These are phyloP conservation scores for Aspergillus felis DNA, from an alignment of 2,329 filamentous ascomycete genomes.

Conservation along the genomic window DNA sequence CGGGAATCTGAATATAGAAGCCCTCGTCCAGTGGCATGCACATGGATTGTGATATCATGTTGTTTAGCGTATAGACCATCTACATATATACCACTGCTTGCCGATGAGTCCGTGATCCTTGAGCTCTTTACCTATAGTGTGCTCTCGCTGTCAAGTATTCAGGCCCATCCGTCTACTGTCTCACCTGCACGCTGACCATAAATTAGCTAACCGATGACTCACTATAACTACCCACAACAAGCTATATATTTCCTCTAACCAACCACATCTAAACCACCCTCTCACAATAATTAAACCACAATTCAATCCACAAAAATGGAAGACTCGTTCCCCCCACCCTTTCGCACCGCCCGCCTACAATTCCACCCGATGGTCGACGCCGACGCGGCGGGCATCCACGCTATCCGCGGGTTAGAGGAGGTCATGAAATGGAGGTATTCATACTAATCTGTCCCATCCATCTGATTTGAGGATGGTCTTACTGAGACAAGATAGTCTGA, in stretches of 20 bases:
- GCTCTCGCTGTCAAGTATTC: background rate
- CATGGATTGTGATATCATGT: background rate
- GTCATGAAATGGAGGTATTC: constrained; percentile 14
- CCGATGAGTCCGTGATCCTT: background rate
- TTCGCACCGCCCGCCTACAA: constrained; percentile 5
- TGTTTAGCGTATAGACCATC: background rate
- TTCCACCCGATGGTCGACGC: constrained; percentile 1
- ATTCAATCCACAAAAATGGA: background rate
- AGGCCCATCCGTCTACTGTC: background rate
- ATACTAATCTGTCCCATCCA: background rate
- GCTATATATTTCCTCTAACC: background rate
- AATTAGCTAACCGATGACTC: background rate
- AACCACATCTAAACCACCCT: background rate
- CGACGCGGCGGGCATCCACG: constrained; percentile 6
- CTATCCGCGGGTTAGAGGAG: constrained; percentile 2
- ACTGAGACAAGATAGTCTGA: background rate
- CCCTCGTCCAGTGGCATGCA: background rate
- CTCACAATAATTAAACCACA: background rate
- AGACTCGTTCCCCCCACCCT: background rate
- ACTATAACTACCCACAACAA: background rate
- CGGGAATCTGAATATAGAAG: background rate
- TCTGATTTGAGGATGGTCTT: no score
- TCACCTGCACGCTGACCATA: background rate
- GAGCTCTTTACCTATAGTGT: no score
- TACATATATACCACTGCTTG: background rate